These are phyloP conservation scores for Suhomyces wounanorum DNA, from an alignment of 1,139 yeast species.

Conservation along the genomic window DNA sequence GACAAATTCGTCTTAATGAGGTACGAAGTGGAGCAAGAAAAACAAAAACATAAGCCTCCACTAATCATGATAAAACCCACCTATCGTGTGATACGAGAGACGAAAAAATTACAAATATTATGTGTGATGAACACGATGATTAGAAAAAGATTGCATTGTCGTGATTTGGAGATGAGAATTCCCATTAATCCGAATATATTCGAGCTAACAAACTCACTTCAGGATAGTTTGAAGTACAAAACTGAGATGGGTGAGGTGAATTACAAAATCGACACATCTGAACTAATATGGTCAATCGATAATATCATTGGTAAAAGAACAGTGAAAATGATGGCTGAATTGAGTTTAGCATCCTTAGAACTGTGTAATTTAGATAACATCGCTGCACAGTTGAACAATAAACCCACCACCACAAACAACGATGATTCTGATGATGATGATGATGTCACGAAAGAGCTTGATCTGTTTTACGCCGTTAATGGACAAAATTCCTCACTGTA, in stretches of 20 bases:
- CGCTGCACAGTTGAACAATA: conserved; percentile 11
- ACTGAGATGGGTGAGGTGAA: conserved; percentile 46
- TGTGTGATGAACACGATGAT: conserved; percentile 38
- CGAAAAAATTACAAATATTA: conserved; percentile 37
- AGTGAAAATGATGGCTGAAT: conserved; percentile 49
- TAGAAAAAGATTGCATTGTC: conserved; percentile 39
- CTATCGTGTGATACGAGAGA: conserved; percentile 26
- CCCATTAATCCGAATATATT: conserved; percentile 43
- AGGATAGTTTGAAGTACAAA: conserved; percentile 36
- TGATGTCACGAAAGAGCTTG: conserved; percentile 35
- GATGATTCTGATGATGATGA: conserved; percentile 18
- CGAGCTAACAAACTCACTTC: conserved; percentile 36
- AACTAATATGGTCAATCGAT: conserved; percentile 62
- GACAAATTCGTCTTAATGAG: conserved; percentile 44
- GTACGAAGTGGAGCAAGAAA: conserved; percentile 44
- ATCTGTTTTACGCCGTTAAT: conserved; percentile 45
- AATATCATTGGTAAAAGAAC: conserved; percentile 53
- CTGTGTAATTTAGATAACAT: conserved; percentile 6
- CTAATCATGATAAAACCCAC: conserved; percentile 41
- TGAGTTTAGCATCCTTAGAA: conserved; percentile 22
- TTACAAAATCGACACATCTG: conserved; percentile 48
- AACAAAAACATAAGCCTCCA: conserved; percentile 38
- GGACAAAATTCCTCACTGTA: conserved; percentile 36
- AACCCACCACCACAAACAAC: not conserved
- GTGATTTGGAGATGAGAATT: conserved; percentile 31